Evolutionary conservation across 2,329 filamentous ascomycete species (phyloP).

Genomic region (Phaeosphaeria sp.): DNA sequence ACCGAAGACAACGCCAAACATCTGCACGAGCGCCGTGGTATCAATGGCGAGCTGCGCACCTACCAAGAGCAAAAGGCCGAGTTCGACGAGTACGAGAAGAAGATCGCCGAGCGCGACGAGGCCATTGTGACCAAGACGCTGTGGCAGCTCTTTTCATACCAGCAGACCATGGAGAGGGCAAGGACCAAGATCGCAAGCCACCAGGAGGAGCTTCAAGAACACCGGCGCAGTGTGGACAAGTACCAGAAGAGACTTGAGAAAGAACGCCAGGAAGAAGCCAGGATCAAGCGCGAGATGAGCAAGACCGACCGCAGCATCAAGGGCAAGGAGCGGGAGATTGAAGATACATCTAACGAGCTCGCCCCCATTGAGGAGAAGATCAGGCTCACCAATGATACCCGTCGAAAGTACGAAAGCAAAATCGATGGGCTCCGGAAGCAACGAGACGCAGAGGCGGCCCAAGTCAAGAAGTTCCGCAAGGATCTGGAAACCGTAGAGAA

Average conservation of each 20-base stretch:
- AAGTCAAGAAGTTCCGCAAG: constrained; percentile 77
- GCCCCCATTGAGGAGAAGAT: constrained; percentile 95
- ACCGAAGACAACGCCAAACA: constrained; percentile 88
- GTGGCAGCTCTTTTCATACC: constrained; percentile 97
- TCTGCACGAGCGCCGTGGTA: constrained; percentile 85
- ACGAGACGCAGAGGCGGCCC: constrained; percentile 71
- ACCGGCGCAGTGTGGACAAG: constrained; percentile 83
- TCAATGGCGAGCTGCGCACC: constrained; percentile 97
- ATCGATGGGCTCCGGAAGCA: constrained; percentile 77
- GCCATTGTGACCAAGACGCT: constrained; percentile 92
- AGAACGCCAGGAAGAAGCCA: constrained; percentile 82
- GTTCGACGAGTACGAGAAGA: constrained; percentile 90
- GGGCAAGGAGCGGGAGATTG: constrained; percentile 82
- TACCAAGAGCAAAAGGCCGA: constrained; percentile 97
- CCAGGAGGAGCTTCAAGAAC: constrained; percentile 93
- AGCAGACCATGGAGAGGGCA: constrained; percentile 90
- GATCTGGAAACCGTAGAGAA: constrained; percentile 86
- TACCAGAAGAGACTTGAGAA: constrained; percentile 81
- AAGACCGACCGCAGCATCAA: constrained; percentile 88
- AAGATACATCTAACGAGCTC: constrained; percentile 83
- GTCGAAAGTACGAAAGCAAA: constrained; percentile 71
- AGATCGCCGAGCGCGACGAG: constrained; percentile 86
- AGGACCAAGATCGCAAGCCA: constrained; percentile 89
- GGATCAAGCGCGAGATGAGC: constrained; percentile 75
- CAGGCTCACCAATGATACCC: constrained; percentile 71